phyloP scores from a whole-genome alignment of 2,329 filamentous ascomycete species.

The Fusarium veterinarium region DNA sequence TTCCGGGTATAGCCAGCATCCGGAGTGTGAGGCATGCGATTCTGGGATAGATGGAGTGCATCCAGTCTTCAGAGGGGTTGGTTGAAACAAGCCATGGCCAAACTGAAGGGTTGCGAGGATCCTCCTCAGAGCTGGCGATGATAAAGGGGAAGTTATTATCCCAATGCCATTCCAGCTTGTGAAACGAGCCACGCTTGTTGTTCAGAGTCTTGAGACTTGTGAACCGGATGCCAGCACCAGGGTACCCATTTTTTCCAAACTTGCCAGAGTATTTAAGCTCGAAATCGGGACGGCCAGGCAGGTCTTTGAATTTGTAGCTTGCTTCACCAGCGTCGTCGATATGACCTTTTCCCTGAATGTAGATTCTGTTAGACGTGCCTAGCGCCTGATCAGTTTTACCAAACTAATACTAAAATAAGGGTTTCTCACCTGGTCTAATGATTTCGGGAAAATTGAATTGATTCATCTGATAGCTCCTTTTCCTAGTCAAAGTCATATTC shows the following conservation, averaged over 20 bases:
- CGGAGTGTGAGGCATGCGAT: not conserved
- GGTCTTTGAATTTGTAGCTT: not conserved
- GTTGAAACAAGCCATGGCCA: not conserved
- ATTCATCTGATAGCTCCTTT: not conserved
- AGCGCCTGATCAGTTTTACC: rapidly evolving
- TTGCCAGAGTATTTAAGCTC: not conserved
- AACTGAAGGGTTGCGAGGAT: not conserved
- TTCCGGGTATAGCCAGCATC: not conserved
- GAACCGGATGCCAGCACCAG: not conserved
- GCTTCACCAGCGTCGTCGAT: not conserved
- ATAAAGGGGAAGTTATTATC: not conserved
- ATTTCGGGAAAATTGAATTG: not conserved
- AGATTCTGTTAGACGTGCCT: not conserved
- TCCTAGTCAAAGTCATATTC: not conserved
- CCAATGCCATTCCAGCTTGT: not conserved
- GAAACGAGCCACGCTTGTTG: not conserved
- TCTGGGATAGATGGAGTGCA: not conserved
- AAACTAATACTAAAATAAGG: rapidly evolving
- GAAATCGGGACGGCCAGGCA: not conserved
- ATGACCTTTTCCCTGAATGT: not conserved
- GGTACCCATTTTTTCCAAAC: no score
- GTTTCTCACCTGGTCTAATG: not conserved
- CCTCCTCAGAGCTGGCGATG: not conserved
- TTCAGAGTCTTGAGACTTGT: not conserved
- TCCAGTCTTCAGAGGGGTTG: not conserved